phyloP scores from a whole-genome alignment of 306 rosid genomes.

The Malus asiatica region DNA sequence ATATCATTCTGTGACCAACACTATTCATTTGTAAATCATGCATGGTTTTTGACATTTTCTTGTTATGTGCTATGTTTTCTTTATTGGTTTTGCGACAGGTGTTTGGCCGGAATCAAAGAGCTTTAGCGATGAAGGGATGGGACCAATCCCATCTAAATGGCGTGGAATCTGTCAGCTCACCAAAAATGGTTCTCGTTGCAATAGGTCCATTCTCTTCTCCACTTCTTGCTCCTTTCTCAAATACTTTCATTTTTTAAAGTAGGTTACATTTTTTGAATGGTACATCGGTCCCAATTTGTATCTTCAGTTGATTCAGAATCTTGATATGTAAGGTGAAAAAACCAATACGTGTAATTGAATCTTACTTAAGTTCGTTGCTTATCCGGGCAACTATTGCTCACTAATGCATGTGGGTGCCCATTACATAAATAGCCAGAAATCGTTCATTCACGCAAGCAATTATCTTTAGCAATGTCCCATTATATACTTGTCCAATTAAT shows the following conservation, averaged over 20 bases:
- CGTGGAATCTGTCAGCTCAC: slow-evolving; percentile 42
- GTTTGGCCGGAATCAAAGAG: slow-evolving; percentile 73
- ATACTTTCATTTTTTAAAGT: too few relatives aligned
- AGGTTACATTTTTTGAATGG: neutral
- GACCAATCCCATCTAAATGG: slow-evolving; percentile 62
- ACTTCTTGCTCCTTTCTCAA: neutral
- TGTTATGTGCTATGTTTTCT: neutral
- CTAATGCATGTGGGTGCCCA: neutral
- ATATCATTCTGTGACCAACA: neutral
- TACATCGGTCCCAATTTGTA: neutral
- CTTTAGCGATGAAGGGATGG: slow-evolving; percentile 52
- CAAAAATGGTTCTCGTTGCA: slow-evolving; percentile 32
- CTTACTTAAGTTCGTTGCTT: neutral
- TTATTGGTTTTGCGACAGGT: slow-evolving; percentile 22
- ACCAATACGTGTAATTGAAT: neutral
- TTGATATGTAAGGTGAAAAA: neutral
- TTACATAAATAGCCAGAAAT: too few relatives aligned
- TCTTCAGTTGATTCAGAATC: neutral
- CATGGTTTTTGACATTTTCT: neutral
- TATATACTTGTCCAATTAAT: neutral
- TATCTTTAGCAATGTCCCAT: neutral
- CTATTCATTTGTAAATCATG: neutral
- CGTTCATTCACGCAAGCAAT: neutral
- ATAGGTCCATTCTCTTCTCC: slow-evolving; percentile 33
- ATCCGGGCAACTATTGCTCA: too few relatives aligned